phyloP scores from a whole-genome alignment of 2,329 filamentous ascomycete species.

The Alternaria triticimaculans region DNA sequence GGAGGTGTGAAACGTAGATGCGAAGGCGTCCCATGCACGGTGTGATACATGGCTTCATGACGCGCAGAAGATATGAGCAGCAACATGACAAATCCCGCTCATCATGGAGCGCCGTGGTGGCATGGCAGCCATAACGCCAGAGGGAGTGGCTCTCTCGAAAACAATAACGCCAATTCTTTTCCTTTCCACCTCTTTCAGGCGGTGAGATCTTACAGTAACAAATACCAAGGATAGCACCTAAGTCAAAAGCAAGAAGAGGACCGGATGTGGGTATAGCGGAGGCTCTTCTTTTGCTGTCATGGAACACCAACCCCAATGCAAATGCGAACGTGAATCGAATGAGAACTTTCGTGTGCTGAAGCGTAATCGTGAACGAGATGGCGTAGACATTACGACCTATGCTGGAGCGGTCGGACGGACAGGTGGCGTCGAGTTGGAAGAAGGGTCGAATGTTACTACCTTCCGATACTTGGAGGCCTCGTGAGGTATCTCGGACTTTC shows the following conservation, averaged over 20 bases:
- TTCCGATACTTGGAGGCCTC: constrained; percentile 23
- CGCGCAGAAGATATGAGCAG: background rate
- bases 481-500: constrained; percentile 24
- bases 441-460: constrained; percentile 14
- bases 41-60: constrained; percentile 16
- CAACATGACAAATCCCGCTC: constrained; percentile 6
- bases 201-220: background rate
- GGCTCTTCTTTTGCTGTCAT: constrained; percentile 22
- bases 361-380: constrained; percentile 1
- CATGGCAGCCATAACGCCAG: background rate
- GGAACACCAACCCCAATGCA: constrained; percentile 28
- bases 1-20: constrained; percentile 6
- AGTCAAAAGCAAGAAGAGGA: constrained; percentile 8
- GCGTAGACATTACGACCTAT: constrained; percentile 7
- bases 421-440: constrained; percentile 16
- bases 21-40: constrained; percentile 10
- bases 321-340: constrained; percentile 19
- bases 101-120: background rate
- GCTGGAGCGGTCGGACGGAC: constrained; percentile 20
- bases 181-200: constrained; percentile 7
- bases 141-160: background rate
- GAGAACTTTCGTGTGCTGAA: constrained; percentile 8
- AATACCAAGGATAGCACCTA: background rate
- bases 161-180: constrained; percentile 15
- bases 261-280: constrained; percentile 29